Evolutionary conservation across 306 rosid species (phyloP).

Genomic region (Cercis canadensis): DNA sequence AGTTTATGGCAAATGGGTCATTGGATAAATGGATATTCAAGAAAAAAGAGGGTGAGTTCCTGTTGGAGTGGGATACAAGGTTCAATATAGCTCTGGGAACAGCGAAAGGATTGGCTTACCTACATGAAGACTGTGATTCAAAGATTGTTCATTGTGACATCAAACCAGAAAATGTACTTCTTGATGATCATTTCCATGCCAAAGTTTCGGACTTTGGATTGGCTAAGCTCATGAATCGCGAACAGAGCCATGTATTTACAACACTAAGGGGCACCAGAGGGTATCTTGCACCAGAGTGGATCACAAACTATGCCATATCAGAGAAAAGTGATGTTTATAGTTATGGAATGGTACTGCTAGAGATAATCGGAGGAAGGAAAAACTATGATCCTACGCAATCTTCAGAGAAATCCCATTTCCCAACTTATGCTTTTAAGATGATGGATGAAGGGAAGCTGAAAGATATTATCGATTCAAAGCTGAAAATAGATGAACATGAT

Average conservation of each 20-base stretch:
- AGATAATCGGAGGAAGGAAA: slow-evolving; percentile 89
- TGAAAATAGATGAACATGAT: slow-evolving; percentile 46
- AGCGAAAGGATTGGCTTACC: slow-evolving; percentile 88
- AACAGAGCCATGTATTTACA: slow-evolving; percentile 93
- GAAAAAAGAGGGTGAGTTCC: slow-evolving; percentile 53
- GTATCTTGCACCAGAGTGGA: slow-evolving; percentile 95
- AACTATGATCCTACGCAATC: slow-evolving; percentile 62
- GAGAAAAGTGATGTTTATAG: slow-evolving; percentile 95
- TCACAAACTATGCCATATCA: slow-evolving; percentile 90
- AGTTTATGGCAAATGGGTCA: slow-evolving; percentile 87
- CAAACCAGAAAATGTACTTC: slow-evolving; percentile 94
- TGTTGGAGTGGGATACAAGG: slow-evolving; percentile 82
- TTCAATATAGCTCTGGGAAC: slow-evolving; percentile 84
- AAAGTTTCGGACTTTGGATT: slow-evolving; percentile 93
- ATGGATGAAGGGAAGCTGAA: slow-evolving; percentile 80
- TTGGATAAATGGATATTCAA: slow-evolving; percentile 86
- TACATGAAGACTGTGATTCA: slow-evolving; percentile 88
- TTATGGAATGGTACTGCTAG: slow-evolving; percentile 86
- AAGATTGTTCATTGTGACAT: slow-evolving; percentile 95
- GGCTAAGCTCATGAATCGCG: slow-evolving; percentile 85
- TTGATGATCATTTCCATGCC: slow-evolving; percentile 70
- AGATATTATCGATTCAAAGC: slow-evolving; percentile 58
- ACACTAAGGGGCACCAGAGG: slow-evolving; percentile 90
- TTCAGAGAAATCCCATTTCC: slow-evolving; percentile 82
- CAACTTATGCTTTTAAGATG: slow-evolving; percentile 78